These are phyloP conservation scores for Candida piceae DNA, from an alignment of 805 yeast species.

Conservation along the genomic window DNA sequence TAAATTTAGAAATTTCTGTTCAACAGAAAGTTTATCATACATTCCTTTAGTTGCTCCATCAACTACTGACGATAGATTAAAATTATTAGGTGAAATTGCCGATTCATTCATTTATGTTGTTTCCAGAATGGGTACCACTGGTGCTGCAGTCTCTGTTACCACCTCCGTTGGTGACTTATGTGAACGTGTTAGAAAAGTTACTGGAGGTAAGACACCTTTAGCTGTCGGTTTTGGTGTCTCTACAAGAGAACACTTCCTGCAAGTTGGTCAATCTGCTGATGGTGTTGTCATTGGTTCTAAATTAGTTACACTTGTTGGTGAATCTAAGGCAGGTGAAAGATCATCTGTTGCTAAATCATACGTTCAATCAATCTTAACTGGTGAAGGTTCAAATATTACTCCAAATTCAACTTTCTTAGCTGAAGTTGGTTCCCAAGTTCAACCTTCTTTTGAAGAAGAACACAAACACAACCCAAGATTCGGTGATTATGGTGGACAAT, in stretches of 20 bases:
- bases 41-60: conserved; percentile 96
- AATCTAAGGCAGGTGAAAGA: conserved; percentile 56
- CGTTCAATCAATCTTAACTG: conserved; percentile 64
- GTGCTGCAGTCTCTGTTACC: conserved; percentile 67
- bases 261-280: conserved; percentile 78
- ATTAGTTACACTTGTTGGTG: conserved; percentile 65
- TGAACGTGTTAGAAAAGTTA: conserved; percentile 64
- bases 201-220: conserved; percentile 71
- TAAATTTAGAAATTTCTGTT: conserved; percentile 70
- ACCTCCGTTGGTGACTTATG: conserved; percentile 63
- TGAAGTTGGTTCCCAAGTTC: conserved; percentile 10
- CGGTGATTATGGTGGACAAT: conserved; percentile 98
- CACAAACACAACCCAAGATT: conserved; percentile 74
- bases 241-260: conserved; percentile 81
- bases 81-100: conserved; percentile 74
- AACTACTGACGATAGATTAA: conserved; percentile 85
- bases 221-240: conserved; percentile 98
- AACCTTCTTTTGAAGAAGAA: conserved; percentile 43
- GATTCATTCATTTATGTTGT: conserved; percentile 96
- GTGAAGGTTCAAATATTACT: conserved; percentile 35
- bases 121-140: conserved; percentile 97
- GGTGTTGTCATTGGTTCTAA: conserved; percentile 97
- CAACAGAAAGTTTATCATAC: conserved; percentile 67
- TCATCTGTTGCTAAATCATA: conserved; percentile 60
- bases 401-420: conserved; percentile 20